Evolutionary conservation across 164 flowering plant genomes (phyloP), one percentile per base, ranked within the genome.

Genomic region (Akebia trifoliata): DNA sequence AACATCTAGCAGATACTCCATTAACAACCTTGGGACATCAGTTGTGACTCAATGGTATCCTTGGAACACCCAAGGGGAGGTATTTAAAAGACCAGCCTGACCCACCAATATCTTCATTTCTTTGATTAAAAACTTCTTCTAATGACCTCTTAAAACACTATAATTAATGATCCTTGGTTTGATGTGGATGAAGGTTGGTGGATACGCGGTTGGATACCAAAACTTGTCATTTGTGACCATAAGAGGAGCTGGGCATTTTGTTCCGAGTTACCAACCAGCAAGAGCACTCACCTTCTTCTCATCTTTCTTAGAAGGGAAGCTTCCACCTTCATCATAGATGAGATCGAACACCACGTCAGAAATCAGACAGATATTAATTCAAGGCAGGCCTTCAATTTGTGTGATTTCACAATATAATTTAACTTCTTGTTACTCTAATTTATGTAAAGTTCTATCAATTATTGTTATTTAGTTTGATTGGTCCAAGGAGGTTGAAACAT

Each of bases 181-280:
- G 10, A 28, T 18, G 18, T 31, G 56, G 2, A 50, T 35, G n/a
- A n/a, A 79, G 83, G 79, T 74, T 35, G 83, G 81, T 14, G 83
- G 81, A 11, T 79, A 76, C 32, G 72, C 49, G 0, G 76, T 67
- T 6, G 74, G 35, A 55, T 79, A 79, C 18, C n/a, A 61, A 48
- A 65, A 65, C 12, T 9, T 79, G 61, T 63, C 74, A 47, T 73
- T 80, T 26, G 76, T 63, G 42, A 80, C 80, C 4, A 55, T 80
- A 25, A 71, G 80, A 57, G 84, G 76, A 40, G 66, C 82, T 4
- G 80, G 80, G 12, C 82, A 69, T 36, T 34, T 47, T 21, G 80
- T 73, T 43, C 78, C 81, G 3, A 75, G 75, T n/a, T 66, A 71
- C 38, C 76, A 75, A 34, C 78, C 80, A 8, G 67, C 47, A 8